Evolutionary conservation across 2,329 filamentous ascomycete species (phyloP).

Genomic region (Phaeosphaeriaceae sp.): DNA sequence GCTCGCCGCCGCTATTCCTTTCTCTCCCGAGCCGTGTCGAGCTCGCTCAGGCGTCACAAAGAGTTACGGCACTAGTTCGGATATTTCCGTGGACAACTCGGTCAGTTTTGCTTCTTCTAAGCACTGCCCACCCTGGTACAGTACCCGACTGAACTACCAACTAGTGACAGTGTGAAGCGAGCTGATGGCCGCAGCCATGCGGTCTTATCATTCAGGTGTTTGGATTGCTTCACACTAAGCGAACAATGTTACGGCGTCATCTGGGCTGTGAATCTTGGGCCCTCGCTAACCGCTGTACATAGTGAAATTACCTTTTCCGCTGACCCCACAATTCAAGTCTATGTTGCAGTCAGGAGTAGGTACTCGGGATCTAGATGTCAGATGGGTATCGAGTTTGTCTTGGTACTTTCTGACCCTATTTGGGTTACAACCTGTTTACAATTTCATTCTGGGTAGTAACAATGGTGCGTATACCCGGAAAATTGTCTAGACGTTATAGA

Average conservation of each 20-base stretch:
- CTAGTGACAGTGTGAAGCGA: slow-evolving; percentile 7
- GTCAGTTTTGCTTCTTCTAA: no score
- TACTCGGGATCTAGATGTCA: slow-evolving; percentile 92
- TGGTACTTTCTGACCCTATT: slow-evolving; percentile 99
- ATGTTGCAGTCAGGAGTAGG: slow-evolving; percentile 98
- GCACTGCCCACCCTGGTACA: neutral
- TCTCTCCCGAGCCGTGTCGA: no score
- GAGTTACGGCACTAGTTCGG: no score
- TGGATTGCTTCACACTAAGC: no score
- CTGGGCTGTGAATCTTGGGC: slow-evolving; percentile 3
- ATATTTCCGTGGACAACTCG: no score
- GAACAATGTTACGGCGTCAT: slow-evolving; percentile 2
- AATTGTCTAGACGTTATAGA: neutral
- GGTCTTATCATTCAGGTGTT: no score
- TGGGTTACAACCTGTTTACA: slow-evolving; percentile 94
- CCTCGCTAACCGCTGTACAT: slow-evolving; percentile 24
- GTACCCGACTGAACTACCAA: neutral
- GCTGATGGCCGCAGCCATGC: neutral
- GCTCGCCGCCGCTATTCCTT: no score
- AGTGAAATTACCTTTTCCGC: slow-evolving; percentile 96
- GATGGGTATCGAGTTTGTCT: slow-evolving; percentile 97
- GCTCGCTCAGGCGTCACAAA: no score
- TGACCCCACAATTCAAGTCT: slow-evolving; percentile 98
- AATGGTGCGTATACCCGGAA: slow-evolving; percentile 70
- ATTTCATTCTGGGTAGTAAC: slow-evolving; percentile 93